Base-by-base conservation (phyloP, 1,284 basidiomycete genomes). In the Xanthoconium separans region DNA sequence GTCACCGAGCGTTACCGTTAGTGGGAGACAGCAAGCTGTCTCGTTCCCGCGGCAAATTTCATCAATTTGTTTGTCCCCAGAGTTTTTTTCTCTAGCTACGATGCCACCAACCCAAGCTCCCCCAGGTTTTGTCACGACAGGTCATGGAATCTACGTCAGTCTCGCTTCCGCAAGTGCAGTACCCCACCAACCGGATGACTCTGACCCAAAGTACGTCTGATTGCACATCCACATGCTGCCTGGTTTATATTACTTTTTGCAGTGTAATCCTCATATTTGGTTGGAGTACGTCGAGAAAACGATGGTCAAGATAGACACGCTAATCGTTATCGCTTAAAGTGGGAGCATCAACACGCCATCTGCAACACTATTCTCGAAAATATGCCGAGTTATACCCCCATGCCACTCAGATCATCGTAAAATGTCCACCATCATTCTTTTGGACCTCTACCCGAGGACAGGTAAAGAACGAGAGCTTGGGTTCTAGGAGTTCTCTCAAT, bases 181-280 rank as follows among this genome's bases (percentile, higher is more conserved):
- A 16, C 15, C 45, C 18, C 34, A 47, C 36, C 42, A 53, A 24
- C 50, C 33, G 3, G 18, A 56, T 37, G 56, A 53, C 10, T 41
- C 53, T 22, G 41, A 48, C 13, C 66, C 65, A 44, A 60, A 47
- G 66, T 68, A 54, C 3, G 66, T 46, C 20, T 18, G 2, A 43
- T 42, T 37, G 11, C 15, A 2, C 2, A 30, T n/a, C 43, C n/a
- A 27, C 24, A 5, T 33, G 4, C 6, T n/a, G 13, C 24, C 11
- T 16, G 20, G 11, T 13, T 50, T 16, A 64, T 30, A 3, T 43
- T 6, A 1, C 9, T 36, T 45, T 48, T n/a, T n/a, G 9, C 46
- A 81, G 77, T 6, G 58, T 79, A 6, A 73, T 81, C 39, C 54
- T 79, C 10, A 69, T 79, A 13, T 81, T 79, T 54, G 78, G 78